Conservation (phyloP, 106 monocot species). For the Phalaenopsis equestris region DNA sequence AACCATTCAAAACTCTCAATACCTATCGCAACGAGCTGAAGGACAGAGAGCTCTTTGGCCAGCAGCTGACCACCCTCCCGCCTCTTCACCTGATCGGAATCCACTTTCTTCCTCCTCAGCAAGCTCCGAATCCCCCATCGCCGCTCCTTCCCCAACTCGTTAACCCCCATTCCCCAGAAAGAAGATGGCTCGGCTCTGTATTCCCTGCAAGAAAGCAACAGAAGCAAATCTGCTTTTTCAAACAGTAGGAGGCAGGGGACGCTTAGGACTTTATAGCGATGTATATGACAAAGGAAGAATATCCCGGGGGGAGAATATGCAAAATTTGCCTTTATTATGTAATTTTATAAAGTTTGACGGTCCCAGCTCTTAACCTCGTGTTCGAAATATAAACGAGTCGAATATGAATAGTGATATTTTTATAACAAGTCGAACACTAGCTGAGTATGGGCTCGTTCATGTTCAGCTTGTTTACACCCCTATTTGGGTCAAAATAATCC, state of each 20-base stretch:
- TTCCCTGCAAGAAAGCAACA: neutral
- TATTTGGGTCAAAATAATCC: no score
- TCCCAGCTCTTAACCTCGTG: no score
- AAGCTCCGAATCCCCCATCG: constrained; percentile 40
- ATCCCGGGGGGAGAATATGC: neutral
- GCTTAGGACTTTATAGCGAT: neutral
- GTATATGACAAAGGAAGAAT: neutral
- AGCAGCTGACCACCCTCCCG: constrained; percentile 32
- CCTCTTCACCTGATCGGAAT: constrained; percentile 36
- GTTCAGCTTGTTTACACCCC: no score
- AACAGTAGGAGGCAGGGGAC: neutral
- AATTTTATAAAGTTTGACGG: no score
- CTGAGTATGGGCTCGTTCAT: no score
- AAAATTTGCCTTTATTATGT: neutral
- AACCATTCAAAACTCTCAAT: neutral
- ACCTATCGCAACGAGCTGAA: constrained; percentile 72
- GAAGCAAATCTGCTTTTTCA: neutral
- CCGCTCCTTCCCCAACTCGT: constrained; percentile 13
- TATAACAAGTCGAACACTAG: no score
- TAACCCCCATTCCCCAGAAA: constrained; percentile 16
- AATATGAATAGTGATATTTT: no score
- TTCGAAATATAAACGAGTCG: no score
- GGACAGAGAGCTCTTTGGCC: constrained; percentile 63
- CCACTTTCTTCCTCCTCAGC: constrained; percentile 84
- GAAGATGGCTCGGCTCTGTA: neutral